A percentile compares a stretch with the other conserved stretches of the same genome.
Conservation (phyloP, 495 filamentous ascomycete species). For the Penicillium herquei region DNA sequence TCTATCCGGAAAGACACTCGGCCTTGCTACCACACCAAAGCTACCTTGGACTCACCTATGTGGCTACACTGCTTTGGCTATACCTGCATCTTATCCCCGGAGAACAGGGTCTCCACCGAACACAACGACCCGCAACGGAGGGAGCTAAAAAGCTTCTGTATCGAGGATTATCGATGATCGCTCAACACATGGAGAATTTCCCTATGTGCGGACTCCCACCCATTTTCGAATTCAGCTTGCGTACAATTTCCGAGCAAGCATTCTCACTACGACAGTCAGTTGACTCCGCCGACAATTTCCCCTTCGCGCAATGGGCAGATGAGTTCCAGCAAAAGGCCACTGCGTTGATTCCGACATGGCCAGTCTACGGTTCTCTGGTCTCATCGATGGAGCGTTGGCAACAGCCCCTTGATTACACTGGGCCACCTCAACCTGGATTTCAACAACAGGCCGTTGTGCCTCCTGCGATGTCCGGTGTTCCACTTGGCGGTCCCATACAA, state of each 20-base stretch:
- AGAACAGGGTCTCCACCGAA: conserved; percentile 33
- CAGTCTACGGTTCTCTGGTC: conserved; percentile 36
- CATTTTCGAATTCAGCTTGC: conserved; percentile 42
- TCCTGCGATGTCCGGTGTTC: conserved; percentile 2
- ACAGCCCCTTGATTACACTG: conserved; percentile 21
- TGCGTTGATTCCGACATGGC: conserved; percentile 32
- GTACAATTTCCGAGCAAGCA: conserved; percentile 40
- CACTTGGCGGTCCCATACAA: conserved; percentile 7
- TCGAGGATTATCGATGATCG: conserved; percentile 41
- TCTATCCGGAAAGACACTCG: conserved; percentile 42
- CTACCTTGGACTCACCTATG: conserved; percentile 46
- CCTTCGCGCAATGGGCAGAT: conserved; percentile 40
- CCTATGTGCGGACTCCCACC: conserved; percentile 47
- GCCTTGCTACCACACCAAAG: conserved; percentile 50
- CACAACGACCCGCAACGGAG: conserved; percentile 40
- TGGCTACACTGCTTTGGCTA: conserved; percentile 44
- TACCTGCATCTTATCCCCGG: conserved; percentile 40
- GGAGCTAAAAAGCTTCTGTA: conserved; percentile 45
- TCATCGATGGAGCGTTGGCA: conserved; percentile 35
- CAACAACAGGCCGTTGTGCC: conserved; percentile 1
- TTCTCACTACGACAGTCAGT: conserved; percentile 32
- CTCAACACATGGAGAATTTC: conserved; percentile 48
- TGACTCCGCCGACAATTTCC: conserved; percentile 34
- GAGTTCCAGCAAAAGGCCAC: conserved; percentile 34
- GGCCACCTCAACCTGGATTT: conserved; percentile 8